Evolutionary conservation across 495 filamentous ascomycete species (phyloP), one percentile per base, ranked within the genome.

Genomic region (Podospora fimiseda): DNA sequence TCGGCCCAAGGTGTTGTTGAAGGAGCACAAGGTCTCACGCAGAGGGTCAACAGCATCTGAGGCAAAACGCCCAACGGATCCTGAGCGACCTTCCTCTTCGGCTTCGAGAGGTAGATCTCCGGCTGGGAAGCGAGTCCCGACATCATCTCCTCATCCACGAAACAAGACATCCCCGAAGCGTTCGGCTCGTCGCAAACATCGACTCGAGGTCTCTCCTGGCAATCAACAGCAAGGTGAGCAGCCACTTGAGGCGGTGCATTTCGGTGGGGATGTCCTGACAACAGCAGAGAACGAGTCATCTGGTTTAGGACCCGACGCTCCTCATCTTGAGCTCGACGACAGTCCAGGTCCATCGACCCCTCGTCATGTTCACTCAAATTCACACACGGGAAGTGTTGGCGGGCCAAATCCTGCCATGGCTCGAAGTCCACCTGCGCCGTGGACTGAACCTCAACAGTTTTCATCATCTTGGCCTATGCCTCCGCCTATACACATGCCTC

Each of bases 1-100:
- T 21, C 51, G 58, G 8, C 63, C 63, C 3, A 44, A 51, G 20
- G 54, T 66, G 22, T 42, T 60, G 24, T 37, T 63, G 48, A 66
- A 52, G 43, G 60, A 66, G 36, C 63, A 66, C 63, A 61, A 45
- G 46, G 18, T 63, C 40, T 48, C 51, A 4, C 55, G 63, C 11
- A 52, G 60, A 20, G 42, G 45, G 9, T 63, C 63, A 9, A 42
- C n/a, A n/a, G n/a, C 56, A 9, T 52, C 58, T 2, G 58, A 61
- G 24, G 22, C 60, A 42, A 59, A 56, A 38, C 52, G 30, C 27
- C 30, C 42, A 9, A 22, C 42, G 1, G 49, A 48, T n/a, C 50
- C 46, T 20, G 50, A 57, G 51, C 37, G 57, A 21, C 37, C 24
- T 33, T 11, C 27, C 3, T 55, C 50, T 22, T 38, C 53, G 18